phyloP scores from a whole-genome alignment of 75 land plant genomes.

The Sequoiadendron giganteum region DNA sequence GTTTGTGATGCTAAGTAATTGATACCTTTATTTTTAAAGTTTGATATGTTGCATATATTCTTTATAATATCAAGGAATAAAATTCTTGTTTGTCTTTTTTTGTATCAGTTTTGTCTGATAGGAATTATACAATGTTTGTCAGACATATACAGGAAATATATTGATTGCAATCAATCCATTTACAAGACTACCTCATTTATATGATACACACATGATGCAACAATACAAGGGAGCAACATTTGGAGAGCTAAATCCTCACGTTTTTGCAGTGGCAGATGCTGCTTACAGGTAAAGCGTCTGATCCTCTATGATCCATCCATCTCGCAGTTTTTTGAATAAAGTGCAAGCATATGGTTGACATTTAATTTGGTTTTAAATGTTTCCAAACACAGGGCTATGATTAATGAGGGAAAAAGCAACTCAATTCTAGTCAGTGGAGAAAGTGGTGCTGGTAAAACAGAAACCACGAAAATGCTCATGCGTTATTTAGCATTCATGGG shows the following conservation, averaged over 20 bases:
- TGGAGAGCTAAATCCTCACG: conserved; percentile 92
- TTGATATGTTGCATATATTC: background rate
- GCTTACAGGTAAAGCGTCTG: conserved; percentile 64
- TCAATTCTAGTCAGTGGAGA: conserved; percentile 82
- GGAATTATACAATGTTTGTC: conserved; percentile 14
- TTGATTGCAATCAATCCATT: conserved; percentile 94
- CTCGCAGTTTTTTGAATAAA: background rate
- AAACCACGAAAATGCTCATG: conserved; percentile 89
- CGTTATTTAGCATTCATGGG: conserved; percentile 91
- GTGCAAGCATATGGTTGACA: background rate
- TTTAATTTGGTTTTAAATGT: background rate
- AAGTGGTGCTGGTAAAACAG: conserved; percentile 85
- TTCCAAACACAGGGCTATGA: conserved; percentile 69
- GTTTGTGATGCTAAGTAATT: background rate
- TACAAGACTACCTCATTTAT: conserved; percentile 73
- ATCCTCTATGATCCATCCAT: background rate
- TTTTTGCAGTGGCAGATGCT: conserved; percentile 93
- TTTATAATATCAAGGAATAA: background rate
- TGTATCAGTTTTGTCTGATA: background rate
- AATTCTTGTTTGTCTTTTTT: background rate
- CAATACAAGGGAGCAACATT: conserved; percentile 85
- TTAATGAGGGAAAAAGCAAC: conserved; percentile 85
- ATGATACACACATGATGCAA: conserved; percentile 83
- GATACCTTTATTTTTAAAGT: background rate
- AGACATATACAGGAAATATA: conserved; percentile 95